Conservation (phyloP, 148 eudicot species). For the Rhododendron williamsianum region DNA sequence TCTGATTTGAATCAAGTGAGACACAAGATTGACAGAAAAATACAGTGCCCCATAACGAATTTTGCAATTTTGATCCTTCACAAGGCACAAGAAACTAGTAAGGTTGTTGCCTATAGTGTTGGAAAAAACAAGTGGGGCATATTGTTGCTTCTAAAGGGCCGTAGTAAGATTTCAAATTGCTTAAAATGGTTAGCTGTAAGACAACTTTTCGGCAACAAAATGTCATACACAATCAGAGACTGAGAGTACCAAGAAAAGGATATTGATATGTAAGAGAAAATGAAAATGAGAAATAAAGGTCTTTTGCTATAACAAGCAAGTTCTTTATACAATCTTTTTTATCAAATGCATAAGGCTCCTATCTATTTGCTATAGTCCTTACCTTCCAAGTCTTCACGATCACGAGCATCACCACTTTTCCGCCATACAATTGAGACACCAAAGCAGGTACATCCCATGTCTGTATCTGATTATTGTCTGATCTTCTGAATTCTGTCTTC, state of each 20-base stretch:
- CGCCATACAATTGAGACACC: conserved; percentile 25
- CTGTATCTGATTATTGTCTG: conserved; percentile 10
- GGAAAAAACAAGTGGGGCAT: background rate
- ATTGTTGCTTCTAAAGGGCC: background rate
- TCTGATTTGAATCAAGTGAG: background rate
- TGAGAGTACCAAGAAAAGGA: background rate
- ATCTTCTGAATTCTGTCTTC: background rate
- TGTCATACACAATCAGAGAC: background rate
- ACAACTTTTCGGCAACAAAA: background rate
- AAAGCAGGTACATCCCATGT: conserved; percentile 52
- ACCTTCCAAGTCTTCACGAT: conserved; percentile 40
- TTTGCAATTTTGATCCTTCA: background rate
- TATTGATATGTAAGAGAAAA: background rate
- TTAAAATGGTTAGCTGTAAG: background rate
- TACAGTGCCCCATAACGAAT: background rate
- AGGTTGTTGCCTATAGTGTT: background rate
- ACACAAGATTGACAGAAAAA: background rate
- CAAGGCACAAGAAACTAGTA: background rate
- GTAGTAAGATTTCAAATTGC: background rate
- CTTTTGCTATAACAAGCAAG: background rate
- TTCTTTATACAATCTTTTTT: background rate
- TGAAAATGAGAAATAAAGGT: background rate
- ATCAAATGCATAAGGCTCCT: background rate
- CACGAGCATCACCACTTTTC: conserved; percentile 14
- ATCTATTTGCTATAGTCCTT: conserved; percentile 1